phyloP scores from a whole-genome alignment of 192 early-diverging fungal genomes.

The Podila epigama region DNA sequence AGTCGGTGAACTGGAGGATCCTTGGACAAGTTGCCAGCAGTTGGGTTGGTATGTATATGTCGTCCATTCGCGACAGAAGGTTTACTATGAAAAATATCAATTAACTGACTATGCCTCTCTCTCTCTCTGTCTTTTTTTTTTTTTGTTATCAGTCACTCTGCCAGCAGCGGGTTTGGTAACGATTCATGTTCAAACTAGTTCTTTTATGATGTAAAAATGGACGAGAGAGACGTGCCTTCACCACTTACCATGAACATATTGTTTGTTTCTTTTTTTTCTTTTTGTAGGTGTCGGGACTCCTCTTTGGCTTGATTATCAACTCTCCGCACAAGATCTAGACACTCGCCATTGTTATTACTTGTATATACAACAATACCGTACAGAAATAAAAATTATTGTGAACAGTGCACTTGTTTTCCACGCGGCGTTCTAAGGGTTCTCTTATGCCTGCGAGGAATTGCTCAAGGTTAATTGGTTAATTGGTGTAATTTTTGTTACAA shows the following conservation, averaged over 20 bases:
- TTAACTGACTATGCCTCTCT: too few relatives aligned
- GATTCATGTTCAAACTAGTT: too few relatives aligned
- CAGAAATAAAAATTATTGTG: too few relatives aligned
- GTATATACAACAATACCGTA: too few relatives aligned
- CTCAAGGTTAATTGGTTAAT: too few relatives aligned
- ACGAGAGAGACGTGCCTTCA: too few relatives aligned
- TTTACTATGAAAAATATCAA: neutral
- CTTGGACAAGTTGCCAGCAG: constrained; percentile 67
- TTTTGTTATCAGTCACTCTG: constrained; percentile 60
- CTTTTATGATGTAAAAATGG: too few relatives aligned
- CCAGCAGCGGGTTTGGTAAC: constrained; percentile 74
- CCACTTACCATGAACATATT: too few relatives aligned
- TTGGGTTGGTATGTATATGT: constrained; percentile 57
- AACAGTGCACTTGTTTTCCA: neutral
- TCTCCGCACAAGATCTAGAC: constrained; percentile 45
- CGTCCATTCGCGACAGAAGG: neutral
- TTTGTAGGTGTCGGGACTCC: constrained; percentile 66
- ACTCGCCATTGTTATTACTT: neutral
- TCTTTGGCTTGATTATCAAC: constrained; percentile 70
- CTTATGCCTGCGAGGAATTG: too few relatives aligned
- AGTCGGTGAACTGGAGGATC: constrained; percentile 81
- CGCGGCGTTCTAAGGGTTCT: neutral
- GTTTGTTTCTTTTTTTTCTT: too few relatives aligned
- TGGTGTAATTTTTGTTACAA: too few relatives aligned
- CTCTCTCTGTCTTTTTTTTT: neutral